These are phyloP conservation scores for Fusarium scirpi DNA, from an alignment of 2,329 filamentous ascomycete genomes.

Conservation along the genomic window DNA sequence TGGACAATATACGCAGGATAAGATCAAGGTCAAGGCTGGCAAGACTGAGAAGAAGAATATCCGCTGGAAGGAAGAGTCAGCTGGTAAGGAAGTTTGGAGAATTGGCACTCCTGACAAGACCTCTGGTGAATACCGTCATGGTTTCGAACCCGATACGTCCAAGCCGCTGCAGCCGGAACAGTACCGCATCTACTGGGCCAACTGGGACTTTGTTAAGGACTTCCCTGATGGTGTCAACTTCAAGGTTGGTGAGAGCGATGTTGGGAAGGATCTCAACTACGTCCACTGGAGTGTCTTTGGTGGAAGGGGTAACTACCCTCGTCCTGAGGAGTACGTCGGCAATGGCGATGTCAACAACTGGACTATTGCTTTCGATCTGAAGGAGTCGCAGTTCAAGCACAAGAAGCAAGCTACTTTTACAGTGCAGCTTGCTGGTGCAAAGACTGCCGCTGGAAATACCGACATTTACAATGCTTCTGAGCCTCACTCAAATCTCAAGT, in stretches of 20 bases:
- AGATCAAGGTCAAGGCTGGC: conserved; percentile 56
- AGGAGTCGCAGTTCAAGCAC: conserved; percentile 54
- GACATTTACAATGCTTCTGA: conserved; percentile 66
- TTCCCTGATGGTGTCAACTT: conserved; percentile 70
- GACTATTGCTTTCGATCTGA: conserved; percentile 67
- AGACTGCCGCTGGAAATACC: conserved; percentile 71
- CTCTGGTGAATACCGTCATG: conserved; percentile 70
- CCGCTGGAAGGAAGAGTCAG: conserved; percentile 65
- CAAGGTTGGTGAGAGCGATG: conserved; percentile 65
- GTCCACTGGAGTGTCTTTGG: conserved; percentile 75
- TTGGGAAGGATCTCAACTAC: conserved; percentile 68
- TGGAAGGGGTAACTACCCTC: conserved; percentile 61
- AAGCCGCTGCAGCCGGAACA: conserved; percentile 66
- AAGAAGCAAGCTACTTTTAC: conserved; percentile 67
- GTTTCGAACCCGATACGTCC: conserved; percentile 60
- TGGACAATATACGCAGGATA: conserved; percentile 68
- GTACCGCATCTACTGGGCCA: conserved; percentile 71
- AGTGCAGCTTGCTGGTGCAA: conserved; percentile 71
- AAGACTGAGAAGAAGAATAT: conserved; percentile 53
- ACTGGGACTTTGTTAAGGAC: conserved; percentile 69
- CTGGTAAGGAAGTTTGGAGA: conserved; percentile 70
- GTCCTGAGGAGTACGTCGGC: conserved; percentile 57
- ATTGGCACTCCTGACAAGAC: conserved; percentile 73
- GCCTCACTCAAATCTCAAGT: conserved; percentile 64
- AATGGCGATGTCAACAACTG: conserved; percentile 67